Base-by-base conservation (phyloP, 2,329 filamentous ascomycete species). In the Claviceps spartinae region DNA sequence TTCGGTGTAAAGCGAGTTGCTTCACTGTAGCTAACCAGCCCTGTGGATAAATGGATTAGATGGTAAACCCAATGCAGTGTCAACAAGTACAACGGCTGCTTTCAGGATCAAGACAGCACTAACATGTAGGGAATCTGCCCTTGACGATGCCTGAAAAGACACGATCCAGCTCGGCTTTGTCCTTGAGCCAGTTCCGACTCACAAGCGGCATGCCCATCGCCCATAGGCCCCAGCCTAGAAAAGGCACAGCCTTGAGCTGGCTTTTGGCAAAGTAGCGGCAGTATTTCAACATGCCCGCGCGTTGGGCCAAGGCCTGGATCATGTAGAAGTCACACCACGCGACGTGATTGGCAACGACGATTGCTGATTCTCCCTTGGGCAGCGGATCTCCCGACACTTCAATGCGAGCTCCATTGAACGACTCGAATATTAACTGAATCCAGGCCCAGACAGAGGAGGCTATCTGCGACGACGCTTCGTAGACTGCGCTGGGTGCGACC, bases 11-110 rank as follows among this genome's bases (percentile, higher is more conserved):
- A 82, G 55, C 79, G 72, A 8, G 78, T 82, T n/a, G 74, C 76
- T 67, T 83, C 80, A 59, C 76, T 80, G 69, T 79, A 83, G 59
- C 77, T 78, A 57, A 84, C 74, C 57, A 83, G 75, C 81, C 78
- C 78, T 82, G 26, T 36, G 26, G 57, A 3, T 16, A 24, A 8
- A 20, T 30, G 26, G 5, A 5, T 16, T 53, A 24, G 55, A 30
- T 30, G 26, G 26, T 30, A 8, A 30, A 37, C 20, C n/a, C 5
- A 18, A n/a, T 7, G 20, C 8, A 22, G 36, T 13, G n/a, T 41
- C 18, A 8, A 45, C 5, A 16, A n/a, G 22, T 18, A 38, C 18
- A 16, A 20, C 20, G 24, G 43, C 3, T 20, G 38, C 9, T 48
- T 24, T 20, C 22, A 20, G 6, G 22, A 2, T 7, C 14, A 22